Evolutionary conservation across 257 asterid species (phyloP), one percentile per base, ranked within the genome.

Genomic region (Buddleja alternifolia): DNA sequence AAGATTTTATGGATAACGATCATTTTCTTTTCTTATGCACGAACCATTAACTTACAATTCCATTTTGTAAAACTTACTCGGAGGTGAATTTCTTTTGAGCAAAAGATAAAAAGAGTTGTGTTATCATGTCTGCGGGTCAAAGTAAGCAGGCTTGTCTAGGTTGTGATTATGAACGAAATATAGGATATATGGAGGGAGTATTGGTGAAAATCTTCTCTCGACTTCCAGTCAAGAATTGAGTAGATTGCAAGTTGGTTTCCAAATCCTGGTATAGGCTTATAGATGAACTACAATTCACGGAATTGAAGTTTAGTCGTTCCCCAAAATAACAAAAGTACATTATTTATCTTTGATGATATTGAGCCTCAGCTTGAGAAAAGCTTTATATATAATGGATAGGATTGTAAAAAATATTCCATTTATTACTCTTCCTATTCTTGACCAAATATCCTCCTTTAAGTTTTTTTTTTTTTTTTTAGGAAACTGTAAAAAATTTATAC

Each of bases 241-340:
- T 45, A 7, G 34, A 39, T 1, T 69, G 20, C 17, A 29, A 69
- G 46, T 20, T 11, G 25, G 73, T 57, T 6, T 16, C 23, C 5
- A 69, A 69, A 46, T 46, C 25, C 14, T 69, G 74, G 74, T 32
- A 12, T 42, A 1, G 9, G 21, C 19, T 71, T 25, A 63, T 71
- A 7, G 6, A 10, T 7, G 71, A 42, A 10, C 71, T 56, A 16
- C 19, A 11, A 15, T 71, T 71, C 52, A 16, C 39, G 25, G 54
- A 63, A 16, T 17, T 62, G 58, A 65, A 62, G 0, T 71, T 62
- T 37, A 32, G 10, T 7, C 8, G 20, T 16, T 62, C 39, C 19
- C 65, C 17, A 4, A 63, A 50, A 1, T 2, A 29, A 29, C 34
- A 29, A 5, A 29, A 29, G 34, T 29, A 29, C 5, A 29, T 29